A percentile compares a stretch with the other conserved stretches of the same genome.
phyloP scores from a whole-genome alignment of 2,329 filamentous ascomycete species.

The Pseudopyricularia cyperi region DNA sequence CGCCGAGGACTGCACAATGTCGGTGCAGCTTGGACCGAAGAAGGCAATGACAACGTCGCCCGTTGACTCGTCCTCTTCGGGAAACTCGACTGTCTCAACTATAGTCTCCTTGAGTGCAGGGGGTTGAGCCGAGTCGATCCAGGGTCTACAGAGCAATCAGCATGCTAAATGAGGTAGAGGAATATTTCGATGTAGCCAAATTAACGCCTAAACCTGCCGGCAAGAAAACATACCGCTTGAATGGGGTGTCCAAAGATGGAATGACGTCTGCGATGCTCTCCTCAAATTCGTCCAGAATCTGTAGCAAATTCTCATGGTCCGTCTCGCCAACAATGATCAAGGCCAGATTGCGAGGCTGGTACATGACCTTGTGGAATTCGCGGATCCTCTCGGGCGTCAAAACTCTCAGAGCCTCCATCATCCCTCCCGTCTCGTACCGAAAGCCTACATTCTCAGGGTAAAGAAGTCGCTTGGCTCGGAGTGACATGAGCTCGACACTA shows the following conservation, averaged over 20 bases:
- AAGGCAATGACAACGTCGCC: slow-evolving; percentile 81
- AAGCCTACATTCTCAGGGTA: slow-evolving; percentile 89
- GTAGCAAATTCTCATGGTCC: slow-evolving; percentile 65
- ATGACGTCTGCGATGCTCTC: slow-evolving; percentile 73
- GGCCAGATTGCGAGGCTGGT: slow-evolving; percentile 91
- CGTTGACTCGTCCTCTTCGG: slow-evolving; percentile 88
- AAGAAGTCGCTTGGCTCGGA: slow-evolving; percentile 63
- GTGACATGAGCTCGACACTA: slow-evolving; percentile 74
- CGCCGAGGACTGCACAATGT: slow-evolving; percentile 55
- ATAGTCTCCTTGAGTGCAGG: slow-evolving; percentile 59
- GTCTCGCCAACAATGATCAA: slow-evolving; percentile 87
- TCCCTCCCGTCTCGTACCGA: slow-evolving; percentile 93
- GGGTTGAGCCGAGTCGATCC: slow-evolving; percentile 77
- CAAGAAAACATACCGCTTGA: slow-evolving; percentile 42
- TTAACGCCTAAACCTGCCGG: too few relatives aligned
- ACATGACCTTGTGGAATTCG: slow-evolving; percentile 93
- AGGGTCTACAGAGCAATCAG: slow-evolving; percentile 38
- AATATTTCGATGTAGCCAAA: too few relatives aligned
- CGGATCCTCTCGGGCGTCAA: slow-evolving; percentile 82
- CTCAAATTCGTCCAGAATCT: slow-evolving; percentile 80
- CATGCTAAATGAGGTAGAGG: too few relatives aligned
- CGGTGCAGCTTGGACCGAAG: slow-evolving; percentile 71
- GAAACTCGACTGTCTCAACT: slow-evolving; percentile 75
- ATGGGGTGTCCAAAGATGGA: slow-evolving; percentile 59
- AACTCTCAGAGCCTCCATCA: slow-evolving; percentile 82